Conservation (phyloP, 2,329 filamentous ascomycete species). For the Diaporthe amygdali region DNA sequence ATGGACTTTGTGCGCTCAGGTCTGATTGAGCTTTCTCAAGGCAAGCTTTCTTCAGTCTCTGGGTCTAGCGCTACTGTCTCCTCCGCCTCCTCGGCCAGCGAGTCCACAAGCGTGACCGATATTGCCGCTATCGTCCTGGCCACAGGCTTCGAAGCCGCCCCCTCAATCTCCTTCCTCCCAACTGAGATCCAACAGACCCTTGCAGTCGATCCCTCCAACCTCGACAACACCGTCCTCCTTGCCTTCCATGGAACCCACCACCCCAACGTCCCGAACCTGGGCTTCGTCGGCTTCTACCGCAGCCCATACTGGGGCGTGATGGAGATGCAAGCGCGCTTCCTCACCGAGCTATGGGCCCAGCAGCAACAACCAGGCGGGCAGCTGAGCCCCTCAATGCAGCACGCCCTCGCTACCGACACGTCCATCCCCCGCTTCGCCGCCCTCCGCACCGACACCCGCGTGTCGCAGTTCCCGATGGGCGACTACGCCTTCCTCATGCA, state of each 20-base stretch:
- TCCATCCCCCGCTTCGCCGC: constrained; percentile 51
- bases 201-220: constrained; percentile 58
- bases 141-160: constrained; percentile 73
- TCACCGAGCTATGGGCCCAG: constrained; percentile 64
- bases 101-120: constrained; percentile 49
- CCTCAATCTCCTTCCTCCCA: constrained; percentile 70
- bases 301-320: constrained; percentile 87
- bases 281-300: constrained; percentile 84
- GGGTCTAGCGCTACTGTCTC: constrained; percentile 42
- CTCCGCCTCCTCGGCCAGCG: constrained; percentile 11
- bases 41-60: constrained; percentile 47
- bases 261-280: constrained; percentile 65
- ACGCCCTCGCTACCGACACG: constrained; percentile 49
- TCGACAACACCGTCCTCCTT: constrained; percentile 67
- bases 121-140: constrained; percentile 74
- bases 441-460: constrained; percentile 56
- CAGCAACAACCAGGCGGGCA: constrained; percentile 31
- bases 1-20: constrained; percentile 74
- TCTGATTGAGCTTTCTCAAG: constrained; percentile 56
- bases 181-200: constrained; percentile 59
- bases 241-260: constrained; percentile 71
- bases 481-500: constrained; percentile 82
- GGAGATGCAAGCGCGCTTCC: constrained; percentile 81
- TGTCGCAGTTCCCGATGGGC: constrained; percentile 80
- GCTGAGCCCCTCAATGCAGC: constrained; percentile 36